These are phyloP conservation scores for Penicillium hordei DNA, from an alignment of 2,329 filamentous ascomycete genomes.

Conservation along the genomic window DNA sequence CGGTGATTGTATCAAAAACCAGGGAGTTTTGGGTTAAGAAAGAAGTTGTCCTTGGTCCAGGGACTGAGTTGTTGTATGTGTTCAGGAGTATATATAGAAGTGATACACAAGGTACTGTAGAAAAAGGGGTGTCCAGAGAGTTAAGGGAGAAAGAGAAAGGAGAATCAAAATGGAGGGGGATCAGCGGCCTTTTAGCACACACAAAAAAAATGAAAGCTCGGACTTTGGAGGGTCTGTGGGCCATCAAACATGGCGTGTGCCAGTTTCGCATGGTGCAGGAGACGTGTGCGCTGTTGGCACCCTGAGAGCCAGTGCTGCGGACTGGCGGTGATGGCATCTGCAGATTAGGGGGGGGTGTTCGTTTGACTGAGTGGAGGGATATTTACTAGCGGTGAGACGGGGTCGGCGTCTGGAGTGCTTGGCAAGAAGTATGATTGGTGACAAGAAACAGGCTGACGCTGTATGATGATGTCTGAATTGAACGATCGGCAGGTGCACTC, in stretches of 20 bases:
- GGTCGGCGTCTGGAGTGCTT: constrained; percentile 17
- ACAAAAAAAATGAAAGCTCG: constrained; percentile 16
- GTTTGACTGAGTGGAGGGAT: constrained; percentile 23
- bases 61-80: constrained; percentile 5
- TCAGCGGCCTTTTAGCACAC: constrained; percentile 25
- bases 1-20: constrained; percentile 23
- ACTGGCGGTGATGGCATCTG: constrained; percentile 25
- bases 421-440: constrained; percentile 24
- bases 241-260: constrained; percentile 24
- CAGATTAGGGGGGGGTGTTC: constrained; percentile 15
- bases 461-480: constrained; percentile 25
- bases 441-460: constrained; percentile 19
- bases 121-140: constrained; percentile 20
- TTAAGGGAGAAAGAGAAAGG: constrained; percentile 18
- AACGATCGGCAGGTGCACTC: constrained; percentile 23
- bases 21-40: constrained; percentile 17
- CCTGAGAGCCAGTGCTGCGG: constrained; percentile 16
- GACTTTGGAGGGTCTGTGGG: constrained; percentile 15
- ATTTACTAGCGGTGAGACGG: constrained; percentile 27
- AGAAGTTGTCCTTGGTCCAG: constrained; percentile 17
- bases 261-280: constrained; percentile 22
- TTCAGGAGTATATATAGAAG: neutral
- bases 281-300: constrained; percentile 23
- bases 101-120: constrained; percentile 2
- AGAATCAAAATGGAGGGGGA: constrained; percentile 16